Evolutionary conservation across 73 alveolate genomes (phyloP).

Genomic region (Paramecium sonneborni): DNA sequence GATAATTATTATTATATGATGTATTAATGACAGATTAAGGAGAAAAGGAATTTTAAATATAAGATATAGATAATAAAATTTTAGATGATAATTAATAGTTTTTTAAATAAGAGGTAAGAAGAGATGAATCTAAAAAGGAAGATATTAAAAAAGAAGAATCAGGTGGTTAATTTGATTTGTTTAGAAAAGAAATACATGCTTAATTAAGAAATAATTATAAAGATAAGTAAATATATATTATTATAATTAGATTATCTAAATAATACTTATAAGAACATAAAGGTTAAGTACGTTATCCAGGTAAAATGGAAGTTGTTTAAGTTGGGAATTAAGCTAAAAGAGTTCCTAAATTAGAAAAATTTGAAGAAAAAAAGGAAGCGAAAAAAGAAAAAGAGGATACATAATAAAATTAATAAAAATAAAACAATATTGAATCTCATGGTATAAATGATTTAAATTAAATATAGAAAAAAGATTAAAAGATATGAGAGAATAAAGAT

Average conservation of each 20-base stretch:
- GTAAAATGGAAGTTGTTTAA: slow-evolving; percentile 41
- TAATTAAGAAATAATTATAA: slow-evolving; percentile 53
- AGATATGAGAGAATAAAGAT: slow-evolving; percentile 36
- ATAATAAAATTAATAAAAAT: neutral
- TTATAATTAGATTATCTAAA: slow-evolving; percentile 2
- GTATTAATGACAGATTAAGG: slow-evolving; percentile 45
- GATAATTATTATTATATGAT: neutral
- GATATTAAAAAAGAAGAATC: neutral
- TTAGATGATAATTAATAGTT: slow-evolving; percentile 17
- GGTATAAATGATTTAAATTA: neutral
- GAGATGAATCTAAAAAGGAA: slow-evolving; percentile 26
- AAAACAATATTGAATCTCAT: slow-evolving; percentile 38
- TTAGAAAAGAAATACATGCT: slow-evolving; percentile 63
- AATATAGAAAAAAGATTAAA: slow-evolving; percentile 36
- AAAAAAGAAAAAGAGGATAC: slow-evolving; percentile 46
- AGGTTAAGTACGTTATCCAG: slow-evolving; percentile 63
- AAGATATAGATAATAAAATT: slow-evolving; percentile 29
- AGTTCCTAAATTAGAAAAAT: slow-evolving; percentile 36
- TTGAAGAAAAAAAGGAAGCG: slow-evolving; percentile 46
- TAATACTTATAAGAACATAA: slow-evolving; percentile 50
- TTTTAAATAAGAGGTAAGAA: neutral
- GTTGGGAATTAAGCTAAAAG: neutral
- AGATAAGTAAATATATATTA: neutral
- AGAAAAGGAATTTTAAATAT: slow-evolving; percentile 33
- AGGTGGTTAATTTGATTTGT: slow-evolving; percentile 52